Evolutionary conservation across 352 stramenopile genomes (phyloP).

Genomic region (Sclerospora graminicola): DNA sequence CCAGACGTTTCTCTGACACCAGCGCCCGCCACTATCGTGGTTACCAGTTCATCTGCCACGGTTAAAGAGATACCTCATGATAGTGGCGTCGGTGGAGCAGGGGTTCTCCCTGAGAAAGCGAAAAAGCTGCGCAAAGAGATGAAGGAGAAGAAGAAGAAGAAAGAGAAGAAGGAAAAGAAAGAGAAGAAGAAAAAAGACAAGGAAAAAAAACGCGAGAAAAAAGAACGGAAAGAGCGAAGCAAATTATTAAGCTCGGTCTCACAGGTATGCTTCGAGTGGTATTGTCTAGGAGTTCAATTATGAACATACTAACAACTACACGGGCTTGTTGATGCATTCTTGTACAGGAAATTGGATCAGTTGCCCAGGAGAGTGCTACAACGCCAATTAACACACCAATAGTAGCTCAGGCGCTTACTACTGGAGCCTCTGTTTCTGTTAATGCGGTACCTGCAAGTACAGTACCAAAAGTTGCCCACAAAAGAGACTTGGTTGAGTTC

Average conservation of each 20-base stretch:
- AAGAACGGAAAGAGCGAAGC: conserved; percentile 42
- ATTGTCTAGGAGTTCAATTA: not conserved
- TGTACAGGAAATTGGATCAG: conserved; percentile 8
- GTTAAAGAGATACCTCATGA: conserved; percentile 6
- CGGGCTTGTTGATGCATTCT: not conserved
- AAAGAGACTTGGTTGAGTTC: conserved; percentile 22
- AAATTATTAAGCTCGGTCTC: conserved; percentile 11
- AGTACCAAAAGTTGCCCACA: conserved; percentile 18
- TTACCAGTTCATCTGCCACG: conserved; percentile 1
- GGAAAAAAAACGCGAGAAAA: conserved; percentile 41
- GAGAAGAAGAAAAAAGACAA: conserved; percentile 66
- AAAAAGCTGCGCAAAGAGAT: conserved; percentile 31
- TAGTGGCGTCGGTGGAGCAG: conserved; percentile 3
- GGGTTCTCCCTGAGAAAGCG: conserved; percentile 14
- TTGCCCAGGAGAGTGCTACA: not conserved
- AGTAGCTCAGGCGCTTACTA: not conserved
- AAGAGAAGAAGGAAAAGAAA: conserved; percentile 65
- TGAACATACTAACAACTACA: too few relatives aligned
- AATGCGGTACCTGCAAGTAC: conserved; percentile 1
- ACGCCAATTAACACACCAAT: not conserved
- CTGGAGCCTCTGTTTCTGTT: not conserved
- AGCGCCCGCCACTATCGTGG: not conserved
- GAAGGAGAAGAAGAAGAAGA: conserved; percentile 50
- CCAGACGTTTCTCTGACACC: conserved; percentile 1
- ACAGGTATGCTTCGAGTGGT: conserved; percentile 12